phyloP scores from a whole-genome alignment of 768 basidiomycete species.

The Mycena epipterygia region DNA sequence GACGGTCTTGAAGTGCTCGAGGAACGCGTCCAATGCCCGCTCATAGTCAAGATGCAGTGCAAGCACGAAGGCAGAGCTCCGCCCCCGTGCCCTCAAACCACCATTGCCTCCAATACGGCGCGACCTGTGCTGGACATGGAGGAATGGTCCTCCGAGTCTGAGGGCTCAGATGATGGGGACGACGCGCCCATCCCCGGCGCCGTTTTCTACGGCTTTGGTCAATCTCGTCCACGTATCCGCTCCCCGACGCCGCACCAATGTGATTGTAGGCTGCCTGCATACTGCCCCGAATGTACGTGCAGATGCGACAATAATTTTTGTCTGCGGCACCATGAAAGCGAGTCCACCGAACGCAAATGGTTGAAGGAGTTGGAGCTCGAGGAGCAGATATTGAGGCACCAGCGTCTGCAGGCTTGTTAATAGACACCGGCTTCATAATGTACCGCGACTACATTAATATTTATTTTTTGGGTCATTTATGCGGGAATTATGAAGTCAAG shows the following conservation, averaged over 20 bases:
- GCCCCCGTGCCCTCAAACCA: not conserved
- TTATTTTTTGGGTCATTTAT: too few relatives aligned
- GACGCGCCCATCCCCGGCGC: not conserved
- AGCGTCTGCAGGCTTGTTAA: not conserved
- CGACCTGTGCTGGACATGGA: not conserved
- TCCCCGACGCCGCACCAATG: not conserved
- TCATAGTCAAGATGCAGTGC: not conserved
- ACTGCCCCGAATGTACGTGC: conserved; percentile 4
- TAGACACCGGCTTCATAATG: too few relatives aligned
- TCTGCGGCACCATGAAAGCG: not conserved
- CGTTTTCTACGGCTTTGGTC: not conserved
- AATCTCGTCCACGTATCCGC: not conserved
- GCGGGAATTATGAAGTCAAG: not conserved
- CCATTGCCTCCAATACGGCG: not conserved
- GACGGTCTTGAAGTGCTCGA: not conserved
- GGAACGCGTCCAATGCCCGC: not conserved
- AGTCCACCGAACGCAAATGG: not conserved
- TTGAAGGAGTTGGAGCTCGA: not conserved
- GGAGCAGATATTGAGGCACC: not conserved
- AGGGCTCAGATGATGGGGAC: not conserved
- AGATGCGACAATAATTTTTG: conserved; percentile 1
- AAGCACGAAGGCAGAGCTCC: not conserved
- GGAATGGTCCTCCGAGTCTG: not conserved
- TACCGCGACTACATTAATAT: too few relatives aligned
- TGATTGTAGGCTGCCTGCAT: not conserved